Base-by-base conservation (phyloP, 2,329 filamentous ascomycete species). In the Fusarium guadeloupense region DNA sequence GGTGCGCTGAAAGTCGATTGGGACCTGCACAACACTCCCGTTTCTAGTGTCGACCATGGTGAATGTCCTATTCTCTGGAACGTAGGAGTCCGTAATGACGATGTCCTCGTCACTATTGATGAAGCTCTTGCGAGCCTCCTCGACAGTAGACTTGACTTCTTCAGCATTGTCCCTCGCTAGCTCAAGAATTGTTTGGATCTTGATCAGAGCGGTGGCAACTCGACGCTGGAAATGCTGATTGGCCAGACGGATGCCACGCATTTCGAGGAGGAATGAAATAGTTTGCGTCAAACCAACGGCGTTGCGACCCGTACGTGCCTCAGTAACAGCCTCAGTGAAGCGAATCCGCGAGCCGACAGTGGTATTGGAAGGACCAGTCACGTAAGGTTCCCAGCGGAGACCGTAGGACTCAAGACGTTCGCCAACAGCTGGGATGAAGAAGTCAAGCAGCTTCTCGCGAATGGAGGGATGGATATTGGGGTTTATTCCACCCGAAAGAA, bases 211-310 rank as follows among this genome's bases (percentile, higher is more conserved):
- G 0, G 58, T 50, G 0, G 56, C 56, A 3, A 56, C 57, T 5
- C 56, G 43, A 1, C 56, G 56, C 8, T 61, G 58, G 1, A 61
- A 61, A 10, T 61, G 58, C 4, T 61, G 56, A 1, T 61, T 30
- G 0, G 26, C 58, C 0, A 61, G 20, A 5, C 58, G 51, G 4
- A 61, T 60, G 2, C 58, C 58, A 0, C 56, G 43, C 39, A 61
- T 44, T 3, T 61, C 58, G 0, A 60, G 44, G 0, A 61, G 10
- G 3, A 61, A 56, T 0, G 56, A 55, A 1, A 61, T 56, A 0
- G 58, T 56, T 21, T 45, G 31, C 7, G 42, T 45, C 42, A 45
- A 28, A 8, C 42, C 42, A 23, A 45, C 34, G 4, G 42, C 42
- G 28, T 43, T 43, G 9, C 41, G 41, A 14, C 41, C 41, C 9